These are phyloP conservation scores for Kwoniella shandongensis DNA, from an alignment of 768 basidiomycete species.

Conservation along the genomic window DNA sequence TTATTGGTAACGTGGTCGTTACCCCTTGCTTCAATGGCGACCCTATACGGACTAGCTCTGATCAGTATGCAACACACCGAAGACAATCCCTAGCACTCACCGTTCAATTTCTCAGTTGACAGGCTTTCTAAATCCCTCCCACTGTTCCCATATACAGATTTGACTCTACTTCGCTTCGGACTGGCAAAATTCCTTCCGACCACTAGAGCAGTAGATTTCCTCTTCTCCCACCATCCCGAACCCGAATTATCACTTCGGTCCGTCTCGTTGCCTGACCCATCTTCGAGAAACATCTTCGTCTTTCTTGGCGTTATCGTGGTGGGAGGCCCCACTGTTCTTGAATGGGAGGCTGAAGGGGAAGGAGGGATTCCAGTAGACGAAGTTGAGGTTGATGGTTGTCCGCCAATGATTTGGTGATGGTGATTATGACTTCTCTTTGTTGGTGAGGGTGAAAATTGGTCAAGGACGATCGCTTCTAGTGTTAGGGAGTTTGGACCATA, in stretches of 20 bases:
- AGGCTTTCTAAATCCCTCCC: neutral
- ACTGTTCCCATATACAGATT: constrained; percentile 6
- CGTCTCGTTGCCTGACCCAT: constrained; percentile 24
- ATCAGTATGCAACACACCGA: neutral
- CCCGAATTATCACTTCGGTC: constrained; percentile 16
- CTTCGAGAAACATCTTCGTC: constrained; percentile 10
- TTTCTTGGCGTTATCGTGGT: neutral
- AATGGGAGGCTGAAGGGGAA: neutral
- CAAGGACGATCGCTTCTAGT: constrained; percentile 14
- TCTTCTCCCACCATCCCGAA: constrained; percentile 26
- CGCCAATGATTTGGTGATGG: neutral
- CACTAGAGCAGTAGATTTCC: constrained; percentile 19
- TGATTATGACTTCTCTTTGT: neutral
- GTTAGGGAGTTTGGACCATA: constrained; percentile 6
- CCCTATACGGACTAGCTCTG: constrained; percentile 1
- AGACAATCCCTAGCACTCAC: too few species aligned
- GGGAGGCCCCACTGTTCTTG: neutral
- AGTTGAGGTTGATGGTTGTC: neutral
- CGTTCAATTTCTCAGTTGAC: too few species aligned
- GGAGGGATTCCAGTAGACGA: neutral
- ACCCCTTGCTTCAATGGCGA: constrained; percentile 8
- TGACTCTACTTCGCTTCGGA: constrained; percentile 17
- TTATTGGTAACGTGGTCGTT: neutral
- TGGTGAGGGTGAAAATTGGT: constrained; percentile 1
- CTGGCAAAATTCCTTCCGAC: constrained; percentile 6